Base-by-base conservation (phyloP, 768 basidiomycete genomes). In the Porphyrellus cyaneotinctus region DNA sequence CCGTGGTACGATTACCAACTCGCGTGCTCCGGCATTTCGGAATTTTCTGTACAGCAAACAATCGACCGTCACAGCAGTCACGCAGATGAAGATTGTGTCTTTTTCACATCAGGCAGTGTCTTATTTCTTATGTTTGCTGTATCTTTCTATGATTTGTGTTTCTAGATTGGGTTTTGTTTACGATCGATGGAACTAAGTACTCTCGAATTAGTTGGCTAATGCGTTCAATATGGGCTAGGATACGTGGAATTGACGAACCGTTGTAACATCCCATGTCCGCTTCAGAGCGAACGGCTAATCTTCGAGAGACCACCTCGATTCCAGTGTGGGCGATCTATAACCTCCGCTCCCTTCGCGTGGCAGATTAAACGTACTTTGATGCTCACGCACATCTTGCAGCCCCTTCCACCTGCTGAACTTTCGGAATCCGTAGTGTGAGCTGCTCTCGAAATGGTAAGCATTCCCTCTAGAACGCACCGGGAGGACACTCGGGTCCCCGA, bases 331-430 rank as follows among this genome's bases (percentile, higher is more conserved):
- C 36, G 42, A 33, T 24, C 20, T 51, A 9, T 26, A 18, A 1
- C 31, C 15, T 20, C 39, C 30, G 18, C 6, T 14, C 12, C 15
- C n/a, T 43, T 47, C 18, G 12, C 20, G 36, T 32, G 33, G 47
- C 30, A 49, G 31, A 36, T 41, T 49, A 30, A 36, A 39, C 26
- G 11, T 45, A 22, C 43, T 45, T 13, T 20, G 43, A 6, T 15
- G 28, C 26, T 54, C 30, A 24, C 36, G 31, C 30, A 80, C 61
- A 12, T 48, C 63, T 33, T 66, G 59, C 23, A 79, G 52, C 49
- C 78, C 77, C 23, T 70, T 61, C 55, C 78, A 80, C 1, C 54
- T 61, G 47, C 61, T 62, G 52, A 78, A 75, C 52, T 75, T 78
- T 4, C 54, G 59, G 41, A 71, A 69, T 43, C 67, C 71, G 47